Evolutionary conservation across 352 stramenopile genomes (phyloP).

Genomic region (Globisporangium irregulare): DNA sequence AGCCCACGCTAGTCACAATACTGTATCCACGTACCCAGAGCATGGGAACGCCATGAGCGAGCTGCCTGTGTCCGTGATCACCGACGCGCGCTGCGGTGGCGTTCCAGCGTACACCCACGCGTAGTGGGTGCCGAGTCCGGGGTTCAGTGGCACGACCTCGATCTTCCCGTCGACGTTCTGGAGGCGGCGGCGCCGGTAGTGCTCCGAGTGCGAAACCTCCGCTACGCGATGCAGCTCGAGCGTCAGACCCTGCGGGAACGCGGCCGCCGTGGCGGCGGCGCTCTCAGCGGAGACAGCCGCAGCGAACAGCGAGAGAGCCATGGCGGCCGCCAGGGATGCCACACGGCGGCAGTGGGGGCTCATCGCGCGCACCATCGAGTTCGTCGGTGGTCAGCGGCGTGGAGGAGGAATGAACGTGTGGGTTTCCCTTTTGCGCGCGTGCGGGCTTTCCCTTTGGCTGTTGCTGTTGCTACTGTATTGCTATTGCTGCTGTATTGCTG

Average conservation of each 20-base stretch:
- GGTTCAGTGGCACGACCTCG: constrained; percentile 61
- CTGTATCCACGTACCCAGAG: constrained; percentile 40
- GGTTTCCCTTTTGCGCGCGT: not conserved
- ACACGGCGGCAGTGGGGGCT: not conserved
- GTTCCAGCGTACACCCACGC: constrained; percentile 81
- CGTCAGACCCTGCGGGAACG: constrained; percentile 21
- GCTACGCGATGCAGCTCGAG: constrained; percentile 43
- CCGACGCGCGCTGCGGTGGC: constrained; percentile 72
- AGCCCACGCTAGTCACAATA: not conserved
- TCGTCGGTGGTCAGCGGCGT: not conserved
- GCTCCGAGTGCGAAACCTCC: constrained; percentile 23
- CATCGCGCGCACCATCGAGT: constrained; percentile 6
- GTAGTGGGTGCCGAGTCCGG: constrained; percentile 81
- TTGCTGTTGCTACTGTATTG: not conserved
- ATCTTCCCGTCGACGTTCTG: constrained; percentile 32
- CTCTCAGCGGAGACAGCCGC: not conserved
- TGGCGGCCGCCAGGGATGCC: not conserved
- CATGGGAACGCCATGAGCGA: constrained; percentile 79
- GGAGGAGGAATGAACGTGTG: not conserved
- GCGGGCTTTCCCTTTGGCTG: not conserved
- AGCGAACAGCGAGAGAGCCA: not conserved
- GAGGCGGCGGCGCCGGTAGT: constrained; percentile 39
- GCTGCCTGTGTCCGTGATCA: constrained; percentile 84
- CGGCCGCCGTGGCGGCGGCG: not conserved
- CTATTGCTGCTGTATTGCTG: not conserved